Conservation (phyloP, 148 eudicot genomes). For the Cornus florida region DNA sequence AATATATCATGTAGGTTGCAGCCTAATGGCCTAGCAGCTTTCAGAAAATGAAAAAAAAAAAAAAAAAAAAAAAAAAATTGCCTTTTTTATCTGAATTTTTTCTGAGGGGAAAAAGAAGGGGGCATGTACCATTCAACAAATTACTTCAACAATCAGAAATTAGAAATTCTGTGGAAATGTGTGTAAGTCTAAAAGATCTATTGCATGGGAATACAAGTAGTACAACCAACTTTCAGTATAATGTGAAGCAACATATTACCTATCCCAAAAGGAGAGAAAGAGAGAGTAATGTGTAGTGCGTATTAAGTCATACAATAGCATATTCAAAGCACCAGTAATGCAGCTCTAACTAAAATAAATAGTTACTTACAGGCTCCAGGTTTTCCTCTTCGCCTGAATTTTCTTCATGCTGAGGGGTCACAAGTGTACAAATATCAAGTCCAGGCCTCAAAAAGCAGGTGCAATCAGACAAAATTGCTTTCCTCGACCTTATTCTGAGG, state of each 20-base stretch:
- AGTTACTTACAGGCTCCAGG: constrained; percentile 42
- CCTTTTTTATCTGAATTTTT: background rate
- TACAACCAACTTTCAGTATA: background rate
- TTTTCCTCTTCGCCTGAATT: constrained; percentile 41
- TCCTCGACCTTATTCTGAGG: constrained; percentile 75
- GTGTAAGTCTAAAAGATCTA: background rate
- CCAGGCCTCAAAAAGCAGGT: constrained; percentile 80
- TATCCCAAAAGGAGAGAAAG: background rate
- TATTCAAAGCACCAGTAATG: background rate
- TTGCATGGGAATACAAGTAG: background rate
- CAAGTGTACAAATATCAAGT: constrained; percentile 66
- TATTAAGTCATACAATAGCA: background rate
- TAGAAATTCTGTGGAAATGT: background rate
- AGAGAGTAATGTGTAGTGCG: background rate
- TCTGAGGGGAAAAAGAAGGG: background rate
- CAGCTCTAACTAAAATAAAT: background rate
- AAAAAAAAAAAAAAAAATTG: too few relatives aligned
- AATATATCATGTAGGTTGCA: background rate
- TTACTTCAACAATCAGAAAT: background rate
- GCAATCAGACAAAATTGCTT: constrained; percentile 69
- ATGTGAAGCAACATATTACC: background rate
- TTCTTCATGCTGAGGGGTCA: constrained; percentile 32
- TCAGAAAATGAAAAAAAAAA: background rate
- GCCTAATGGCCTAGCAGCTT: background rate
- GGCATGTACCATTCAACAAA: background rate